Evolutionary conservation across 73 alveolate species (phyloP).

Genomic region (Stentor roeselii): DNA sequence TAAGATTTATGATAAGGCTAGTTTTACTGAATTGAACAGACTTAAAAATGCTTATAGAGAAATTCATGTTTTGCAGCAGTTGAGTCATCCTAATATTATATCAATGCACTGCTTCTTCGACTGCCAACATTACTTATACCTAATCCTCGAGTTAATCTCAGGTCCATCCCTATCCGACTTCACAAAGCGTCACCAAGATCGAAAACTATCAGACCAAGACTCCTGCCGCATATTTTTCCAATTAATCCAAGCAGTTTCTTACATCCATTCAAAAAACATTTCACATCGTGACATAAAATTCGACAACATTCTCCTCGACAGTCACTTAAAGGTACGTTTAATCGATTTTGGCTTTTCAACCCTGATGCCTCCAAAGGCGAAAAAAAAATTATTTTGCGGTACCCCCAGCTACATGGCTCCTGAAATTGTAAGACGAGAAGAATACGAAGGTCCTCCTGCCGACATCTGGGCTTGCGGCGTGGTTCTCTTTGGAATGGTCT

Average conservation of each 20-base stretch:
- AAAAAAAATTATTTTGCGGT: conserved; percentile 65
- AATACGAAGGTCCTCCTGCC: conserved; percentile 49
- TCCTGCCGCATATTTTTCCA: conserved; percentile 40
- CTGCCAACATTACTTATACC: conserved; percentile 41
- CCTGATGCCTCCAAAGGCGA: conserved; percentile 59
- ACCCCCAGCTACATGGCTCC: conserved; percentile 78
- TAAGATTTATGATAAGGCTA: conserved; percentile 39
- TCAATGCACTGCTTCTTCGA: conserved; percentile 52
- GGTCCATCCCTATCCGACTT: conserved; percentile 62
- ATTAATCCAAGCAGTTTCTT: conserved; percentile 47
- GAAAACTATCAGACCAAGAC: conserved; percentile 47
- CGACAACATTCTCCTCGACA: conserved; percentile 46
- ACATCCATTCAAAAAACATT: conserved; percentile 47
- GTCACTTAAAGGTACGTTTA: conserved; percentile 37
- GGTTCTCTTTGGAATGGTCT: conserved; percentile 50
- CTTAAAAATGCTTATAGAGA: conserved; percentile 41
- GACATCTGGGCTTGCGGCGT: conserved; percentile 73
- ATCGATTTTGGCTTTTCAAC: conserved; percentile 76
- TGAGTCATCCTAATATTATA: conserved; percentile 67
- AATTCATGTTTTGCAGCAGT: conserved; percentile 29
- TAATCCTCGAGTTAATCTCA: conserved; percentile 63
- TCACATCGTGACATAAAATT: conserved; percentile 57
- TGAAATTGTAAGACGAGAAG: conserved; percentile 38
- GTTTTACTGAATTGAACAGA: conserved; percentile 32
- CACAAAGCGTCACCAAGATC: conserved; percentile 38